These are phyloP conservation scores for Debaryomyces coudertii DNA, from an alignment of 1,139 yeast genomes.

Conservation along the genomic window DNA sequence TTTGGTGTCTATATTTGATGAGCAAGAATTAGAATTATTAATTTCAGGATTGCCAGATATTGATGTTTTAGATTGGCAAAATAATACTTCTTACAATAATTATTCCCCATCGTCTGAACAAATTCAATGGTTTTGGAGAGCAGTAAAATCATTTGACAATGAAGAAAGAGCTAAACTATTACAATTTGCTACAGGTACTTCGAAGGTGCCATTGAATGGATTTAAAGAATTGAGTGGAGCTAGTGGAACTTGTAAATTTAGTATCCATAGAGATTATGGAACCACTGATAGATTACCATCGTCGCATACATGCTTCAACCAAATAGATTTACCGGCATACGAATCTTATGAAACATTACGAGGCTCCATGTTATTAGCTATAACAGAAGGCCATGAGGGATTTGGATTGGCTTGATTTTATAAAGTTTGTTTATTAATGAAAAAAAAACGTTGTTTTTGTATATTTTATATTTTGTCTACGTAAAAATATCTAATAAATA, in stretches of 20 bases:
- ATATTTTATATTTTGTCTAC: not conserved
- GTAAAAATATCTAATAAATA: not conserved
- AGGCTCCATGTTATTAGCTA: constrained; percentile 78
- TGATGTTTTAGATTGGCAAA: constrained; percentile 94
- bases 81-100: constrained; percentile 79
- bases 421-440: not conserved
- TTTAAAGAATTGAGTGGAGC: constrained; percentile 90
- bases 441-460: not conserved
- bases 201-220: constrained; percentile 94
- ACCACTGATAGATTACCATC: constrained; percentile 86
- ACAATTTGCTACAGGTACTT: constrained; percentile 97
- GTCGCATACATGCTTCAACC: constrained; percentile 96
- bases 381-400: constrained; percentile 95
- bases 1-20: constrained; percentile 85
- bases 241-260: constrained; percentile 82
- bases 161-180: constrained; percentile 93
- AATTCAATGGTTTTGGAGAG: constrained; percentile 98
- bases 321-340: constrained; percentile 91
- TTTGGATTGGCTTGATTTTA: constrained; percentile 71
- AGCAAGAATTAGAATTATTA: constrained; percentile 89
- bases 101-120: constrained; percentile 86
- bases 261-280: constrained; percentile 90
- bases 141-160: constrained; percentile 89
- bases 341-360: constrained; percentile 85
- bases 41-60: constrained; percentile 96